These are phyloP conservation scores for Neltuma alba DNA, from an alignment of 306 rosid genomes.

Conservation along the genomic window DNA sequence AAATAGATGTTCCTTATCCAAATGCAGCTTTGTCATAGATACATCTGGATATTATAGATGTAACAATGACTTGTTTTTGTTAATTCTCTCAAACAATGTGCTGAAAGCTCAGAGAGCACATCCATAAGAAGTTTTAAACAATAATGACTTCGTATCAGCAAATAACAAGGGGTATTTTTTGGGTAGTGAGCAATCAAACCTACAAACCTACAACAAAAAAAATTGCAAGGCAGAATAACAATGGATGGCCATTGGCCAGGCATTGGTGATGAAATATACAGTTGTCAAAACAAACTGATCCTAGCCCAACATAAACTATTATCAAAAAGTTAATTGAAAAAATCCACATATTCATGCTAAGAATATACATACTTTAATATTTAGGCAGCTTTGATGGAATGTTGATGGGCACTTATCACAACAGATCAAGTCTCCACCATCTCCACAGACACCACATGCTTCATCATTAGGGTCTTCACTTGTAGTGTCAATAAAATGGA, in stretches of 20 bases:
- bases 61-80: not conserved
- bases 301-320: not conserved
- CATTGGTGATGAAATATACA: not conserved
- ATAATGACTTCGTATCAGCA: not conserved
- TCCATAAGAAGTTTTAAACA: slow-evolving; percentile 2
- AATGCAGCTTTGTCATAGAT: not conserved
- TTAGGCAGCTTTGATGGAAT: slow-evolving; percentile 72
- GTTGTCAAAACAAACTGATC: not conserved
- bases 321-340: slow-evolving; percentile 3
- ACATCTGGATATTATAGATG: not conserved
- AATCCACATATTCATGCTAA: not conserved
- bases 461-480: slow-evolving; percentile 67
- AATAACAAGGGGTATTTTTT: not conserved
- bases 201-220: not conserved
- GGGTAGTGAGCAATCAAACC: not conserved
- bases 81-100: not conserved
- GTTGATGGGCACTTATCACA: slow-evolving; percentile 76
- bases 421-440: slow-evolving; percentile 65
- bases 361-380: slow-evolving; percentile 46
- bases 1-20: slow-evolving; percentile 4
- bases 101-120: not conserved
- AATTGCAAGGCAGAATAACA: not conserved
- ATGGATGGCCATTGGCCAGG: not conserved
- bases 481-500: slow-evolving; percentile 43
- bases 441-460: slow-evolving; percentile 68